These are phyloP conservation scores for Pseudohalonectria lignicola DNA, from an alignment of 2,329 filamentous ascomycete species.

Conservation along the genomic window DNA sequence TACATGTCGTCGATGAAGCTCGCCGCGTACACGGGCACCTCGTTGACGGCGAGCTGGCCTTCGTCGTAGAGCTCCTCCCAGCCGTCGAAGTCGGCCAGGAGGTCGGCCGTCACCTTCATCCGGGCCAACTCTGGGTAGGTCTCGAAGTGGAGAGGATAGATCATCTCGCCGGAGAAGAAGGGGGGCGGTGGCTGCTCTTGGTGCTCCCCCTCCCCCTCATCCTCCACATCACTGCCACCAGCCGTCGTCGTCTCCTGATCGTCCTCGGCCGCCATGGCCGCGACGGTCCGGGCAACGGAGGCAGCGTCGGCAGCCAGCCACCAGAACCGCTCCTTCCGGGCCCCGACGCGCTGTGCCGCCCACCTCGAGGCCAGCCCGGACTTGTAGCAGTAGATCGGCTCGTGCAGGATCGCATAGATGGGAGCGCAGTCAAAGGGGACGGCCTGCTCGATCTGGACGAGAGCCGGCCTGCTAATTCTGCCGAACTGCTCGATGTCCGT, in stretches of 20 bases:
- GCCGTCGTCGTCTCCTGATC: too few relatives aligned
- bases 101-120: conserved; percentile 57
- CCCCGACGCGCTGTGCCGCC: conserved; percentile 59
- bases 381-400: conserved; percentile 74
- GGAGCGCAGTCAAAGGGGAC: conserved; percentile 64
- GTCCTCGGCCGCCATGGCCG: conserved; percentile 18
- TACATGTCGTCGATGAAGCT: conserved; percentile 88
- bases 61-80: conserved; percentile 74
- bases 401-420: conserved; percentile 80
- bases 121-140: conserved; percentile 65
- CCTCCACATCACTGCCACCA: background rate
- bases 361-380: conserved; percentile 54
- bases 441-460: conserved; percentile 56
- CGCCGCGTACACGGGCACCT: conserved; percentile 77
- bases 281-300: too few relatives aligned
- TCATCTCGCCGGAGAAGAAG: conserved; percentile 87
- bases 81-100: conserved; percentile 53
- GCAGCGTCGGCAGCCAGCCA: conserved; percentile 35
- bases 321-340: conserved; percentile 30
- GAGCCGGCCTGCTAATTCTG: conserved; percentile 61
- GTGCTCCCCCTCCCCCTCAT: conserved; percentile 9
- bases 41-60: conserved; percentile 60
- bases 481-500: conserved; percentile 67
- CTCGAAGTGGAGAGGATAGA: conserved; percentile 77
- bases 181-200: conserved; percentile 37